These are phyloP conservation scores for Margaritispora aquatica DNA, from an alignment of 495 filamentous ascomycete species.

Conservation along the genomic window DNA sequence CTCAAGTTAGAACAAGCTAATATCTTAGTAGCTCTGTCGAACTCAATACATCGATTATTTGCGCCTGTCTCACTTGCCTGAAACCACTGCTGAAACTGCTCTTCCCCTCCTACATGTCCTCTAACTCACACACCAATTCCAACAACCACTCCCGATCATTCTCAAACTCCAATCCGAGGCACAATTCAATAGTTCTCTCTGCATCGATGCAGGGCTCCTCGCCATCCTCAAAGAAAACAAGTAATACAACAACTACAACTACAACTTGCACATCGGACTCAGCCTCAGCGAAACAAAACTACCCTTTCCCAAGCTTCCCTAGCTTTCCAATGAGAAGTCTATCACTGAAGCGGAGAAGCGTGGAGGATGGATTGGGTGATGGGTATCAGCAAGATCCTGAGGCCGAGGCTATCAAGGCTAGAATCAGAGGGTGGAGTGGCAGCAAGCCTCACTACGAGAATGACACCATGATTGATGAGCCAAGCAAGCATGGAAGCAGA, in stretches of 20 bases:
- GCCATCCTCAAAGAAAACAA: not conserved
- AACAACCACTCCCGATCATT: not conserved
- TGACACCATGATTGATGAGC: not conserved
- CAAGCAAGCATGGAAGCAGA: not conserved
- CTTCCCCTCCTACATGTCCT: not conserved
- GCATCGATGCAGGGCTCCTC: not conserved
- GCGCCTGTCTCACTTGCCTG: not conserved
- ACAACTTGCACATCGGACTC: too few relatives aligned
- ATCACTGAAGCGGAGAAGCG: not conserved
- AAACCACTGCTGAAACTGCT: not conserved
- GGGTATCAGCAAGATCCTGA: not conserved
- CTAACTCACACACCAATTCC: not conserved
- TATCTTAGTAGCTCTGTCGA: slow-evolving; percentile 1
- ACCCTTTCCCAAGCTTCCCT: not conserved
- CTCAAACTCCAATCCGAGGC: not conserved
- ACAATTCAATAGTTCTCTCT: not conserved
- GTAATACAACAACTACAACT: too few relatives aligned
- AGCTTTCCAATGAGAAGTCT: not conserved
- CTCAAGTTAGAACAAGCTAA: not conserved
- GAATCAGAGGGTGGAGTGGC: not conserved
- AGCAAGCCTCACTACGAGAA: not conserved
- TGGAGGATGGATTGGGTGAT: too few relatives aligned
- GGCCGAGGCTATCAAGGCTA: not conserved
- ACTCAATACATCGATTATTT: slow-evolving; percentile 4
- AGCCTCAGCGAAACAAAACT: too few relatives aligned